Percentiles rank a stretch among this genome's conserved stretches.
These are phyloP conservation scores for Macrolepiota albuminosa DNA, from an alignment of 768 basidiomycete species.

Conservation along the genomic window DNA sequence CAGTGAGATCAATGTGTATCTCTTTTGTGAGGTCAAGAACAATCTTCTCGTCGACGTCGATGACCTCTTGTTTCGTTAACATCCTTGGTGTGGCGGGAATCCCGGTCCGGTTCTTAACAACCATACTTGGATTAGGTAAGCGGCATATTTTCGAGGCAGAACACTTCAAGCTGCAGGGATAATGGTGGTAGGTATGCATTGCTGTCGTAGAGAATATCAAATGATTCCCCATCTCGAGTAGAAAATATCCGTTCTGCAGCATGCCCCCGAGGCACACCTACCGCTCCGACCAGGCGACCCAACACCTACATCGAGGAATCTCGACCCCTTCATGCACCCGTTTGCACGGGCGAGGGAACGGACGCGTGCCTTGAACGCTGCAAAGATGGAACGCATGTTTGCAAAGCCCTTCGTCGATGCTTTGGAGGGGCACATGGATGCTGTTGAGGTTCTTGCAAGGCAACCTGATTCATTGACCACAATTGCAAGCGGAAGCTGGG, in stretches of 20 bases:
- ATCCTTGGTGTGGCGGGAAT: background rate
- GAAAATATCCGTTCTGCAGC: conserved; percentile 88
- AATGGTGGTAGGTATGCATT: conserved; percentile 14
- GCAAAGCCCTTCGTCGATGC: conserved; percentile 93
- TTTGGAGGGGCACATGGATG: conserved; percentile 91
- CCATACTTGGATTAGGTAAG: conserved; percentile 6
- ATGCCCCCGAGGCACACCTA: conserved; percentile 70
- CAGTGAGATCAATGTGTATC: background rate
- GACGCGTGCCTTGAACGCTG: conserved; percentile 88
- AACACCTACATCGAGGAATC: conserved; percentile 84
- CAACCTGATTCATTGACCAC: conserved; percentile 69
- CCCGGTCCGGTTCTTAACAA: background rate
- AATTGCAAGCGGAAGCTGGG: conserved; percentile 91
- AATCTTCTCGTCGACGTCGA: conserved; percentile 8
- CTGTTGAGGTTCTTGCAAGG: conserved; percentile 80
- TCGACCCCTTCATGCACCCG: conserved; percentile 93
- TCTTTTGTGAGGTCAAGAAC: conserved; percentile 8
- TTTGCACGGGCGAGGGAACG: conserved; percentile 92
- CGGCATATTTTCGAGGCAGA: background rate
- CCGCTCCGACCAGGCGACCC: conserved; percentile 77
- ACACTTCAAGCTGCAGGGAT: background rate
- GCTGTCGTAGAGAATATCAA: background rate
- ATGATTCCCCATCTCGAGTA: conserved; percentile 21
- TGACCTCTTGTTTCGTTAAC: background rate
- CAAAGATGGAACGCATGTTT: conserved; percentile 96